A percentile compares a stretch with the other conserved stretches of the same genome.
Evolutionary conservation across 257 asterid genomes (phyloP).

Genomic region (Coffea eugenioides): DNA sequence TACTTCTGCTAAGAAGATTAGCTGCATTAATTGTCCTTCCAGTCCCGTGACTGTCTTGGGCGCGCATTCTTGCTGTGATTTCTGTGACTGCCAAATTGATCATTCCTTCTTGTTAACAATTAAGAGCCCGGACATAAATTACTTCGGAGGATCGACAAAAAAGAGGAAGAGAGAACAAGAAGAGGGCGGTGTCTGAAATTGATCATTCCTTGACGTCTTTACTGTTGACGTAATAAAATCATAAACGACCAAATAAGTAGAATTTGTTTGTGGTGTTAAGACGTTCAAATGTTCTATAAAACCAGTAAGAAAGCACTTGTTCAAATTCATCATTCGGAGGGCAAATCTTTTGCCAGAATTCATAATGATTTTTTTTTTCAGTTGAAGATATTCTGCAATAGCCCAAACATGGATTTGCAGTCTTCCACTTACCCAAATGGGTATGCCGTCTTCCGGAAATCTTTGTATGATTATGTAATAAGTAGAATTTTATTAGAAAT

Average conservation of each 20-base stretch:
- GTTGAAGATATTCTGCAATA: too few species aligned
- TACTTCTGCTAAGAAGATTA: constrained; percentile 6
- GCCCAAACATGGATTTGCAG: too few species aligned
- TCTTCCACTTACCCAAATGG: too few species aligned
- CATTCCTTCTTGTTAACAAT: constrained; percentile 11
- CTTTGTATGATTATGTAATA: too few species aligned
- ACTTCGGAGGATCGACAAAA: constrained; percentile 13
- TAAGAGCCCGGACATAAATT: neutral
- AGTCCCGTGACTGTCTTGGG: constrained; percentile 73
- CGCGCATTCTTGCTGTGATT: constrained; percentile 20
- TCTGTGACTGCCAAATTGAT: constrained; percentile 16
- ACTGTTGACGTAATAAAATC: neutral
- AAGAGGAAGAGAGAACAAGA: constrained; percentile 51
- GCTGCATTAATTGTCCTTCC: constrained; percentile 26
- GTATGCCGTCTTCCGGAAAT: too few species aligned
- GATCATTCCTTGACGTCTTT: too few species aligned
- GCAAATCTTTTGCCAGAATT: neutral
- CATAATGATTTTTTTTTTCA: neutral
- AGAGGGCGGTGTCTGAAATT: neutral
- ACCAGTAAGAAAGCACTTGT: neutral
- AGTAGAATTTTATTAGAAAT: too few species aligned
- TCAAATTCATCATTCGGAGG: neutral
- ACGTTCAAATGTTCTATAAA: neutral
- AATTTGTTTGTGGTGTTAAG: neutral
- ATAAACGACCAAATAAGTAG: neutral